These are phyloP conservation scores for Syncephalastrum contaminatum DNA, from an alignment of 371 early-diverging fungal genomes.

Conservation along the genomic window DNA sequence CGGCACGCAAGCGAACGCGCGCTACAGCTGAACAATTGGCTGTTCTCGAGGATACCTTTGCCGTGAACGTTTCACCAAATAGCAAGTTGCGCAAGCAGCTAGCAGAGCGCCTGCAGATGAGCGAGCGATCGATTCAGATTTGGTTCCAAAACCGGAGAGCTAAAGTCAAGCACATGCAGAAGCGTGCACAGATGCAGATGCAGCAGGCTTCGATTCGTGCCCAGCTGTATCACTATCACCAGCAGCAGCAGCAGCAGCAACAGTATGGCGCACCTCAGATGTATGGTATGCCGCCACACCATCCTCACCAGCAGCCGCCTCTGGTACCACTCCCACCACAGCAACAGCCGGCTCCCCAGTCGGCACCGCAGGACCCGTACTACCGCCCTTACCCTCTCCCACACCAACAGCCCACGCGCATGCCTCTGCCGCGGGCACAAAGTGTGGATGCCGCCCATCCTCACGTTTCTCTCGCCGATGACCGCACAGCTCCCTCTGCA, in stretches of 20 bases:
- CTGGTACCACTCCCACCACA: no score
- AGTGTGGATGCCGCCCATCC: constrained; percentile 36
- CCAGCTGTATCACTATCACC: constrained; percentile 28
- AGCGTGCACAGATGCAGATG: constrained; percentile 53
- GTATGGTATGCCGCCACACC: constrained; percentile 10
- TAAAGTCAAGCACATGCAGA: constrained; percentile 80
- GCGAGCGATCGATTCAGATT: constrained; percentile 92
- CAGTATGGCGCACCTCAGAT: constrained; percentile 12
- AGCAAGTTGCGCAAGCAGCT: constrained; percentile 83
- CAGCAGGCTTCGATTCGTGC: constrained; percentile 37
- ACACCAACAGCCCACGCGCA: constrained; percentile 7
- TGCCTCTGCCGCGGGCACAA: constrained; percentile 29
- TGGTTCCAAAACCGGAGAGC: constrained; percentile 99
- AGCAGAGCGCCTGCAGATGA: constrained; percentile 87
- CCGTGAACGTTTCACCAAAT: constrained; percentile 70
- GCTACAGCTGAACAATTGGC: constrained; percentile 76
- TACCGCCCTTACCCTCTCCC: constrained; percentile 12
- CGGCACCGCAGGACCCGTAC: constrained; percentile 7
- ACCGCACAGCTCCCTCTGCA: constrained; percentile 16
- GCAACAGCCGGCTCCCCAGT: background rate
- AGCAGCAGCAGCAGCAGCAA: constrained; percentile 15
- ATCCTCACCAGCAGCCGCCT: constrained; percentile 13
- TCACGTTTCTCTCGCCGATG: constrained; percentile 3
- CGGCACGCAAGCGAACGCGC: constrained; percentile 62
- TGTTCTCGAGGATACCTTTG: constrained; percentile 75